Evolutionary conservation across 495 filamentous ascomycete species (phyloP).

Genomic region (Trichoderma virens): DNA sequence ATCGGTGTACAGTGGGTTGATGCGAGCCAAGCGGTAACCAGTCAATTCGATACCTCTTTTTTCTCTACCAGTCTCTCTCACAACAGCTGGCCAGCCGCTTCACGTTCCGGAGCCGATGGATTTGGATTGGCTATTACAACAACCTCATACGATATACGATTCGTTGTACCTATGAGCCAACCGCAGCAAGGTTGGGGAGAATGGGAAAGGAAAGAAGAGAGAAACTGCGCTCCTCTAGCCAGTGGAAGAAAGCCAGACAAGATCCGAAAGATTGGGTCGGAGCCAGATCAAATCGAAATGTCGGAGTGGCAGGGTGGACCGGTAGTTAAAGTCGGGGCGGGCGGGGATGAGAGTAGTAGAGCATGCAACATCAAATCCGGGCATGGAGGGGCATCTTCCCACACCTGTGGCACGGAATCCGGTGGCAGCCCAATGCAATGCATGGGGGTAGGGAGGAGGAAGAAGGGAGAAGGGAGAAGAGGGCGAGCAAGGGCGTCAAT

Average conservation of each 20-base stretch:
- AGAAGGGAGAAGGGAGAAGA: slow-evolving; percentile 13
- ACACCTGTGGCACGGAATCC: slow-evolving; percentile 15
- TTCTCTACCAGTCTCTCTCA: not conserved
- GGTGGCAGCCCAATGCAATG: slow-evolving; percentile 17
- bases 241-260: not conserved
- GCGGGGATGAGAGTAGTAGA: not conserved
- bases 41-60: not conserved
- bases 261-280: slow-evolving; percentile 4
- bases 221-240: not conserved
- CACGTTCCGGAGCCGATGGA: not conserved
- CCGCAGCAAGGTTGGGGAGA: not conserved
- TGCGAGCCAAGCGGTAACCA: not conserved
- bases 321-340: slow-evolving; percentile 2
- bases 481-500: not conserved
- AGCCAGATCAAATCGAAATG: slow-evolving; percentile 4
- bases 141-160: not conserved
- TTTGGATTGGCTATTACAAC: not conserved
- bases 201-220: not conserved
- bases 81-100: not conserved
- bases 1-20: not conserved
- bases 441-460: slow-evolving; percentile 15
- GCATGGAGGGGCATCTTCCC: slow-evolving; percentile 13
- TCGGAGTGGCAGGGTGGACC: slow-evolving; percentile 6
- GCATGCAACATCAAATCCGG: slow-evolving; percentile 4
- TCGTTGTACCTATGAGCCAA: not conserved